Base-by-base conservation (phyloP, 1,284 basidiomycete genomes). In the Garcileccinum viscosum region DNA sequence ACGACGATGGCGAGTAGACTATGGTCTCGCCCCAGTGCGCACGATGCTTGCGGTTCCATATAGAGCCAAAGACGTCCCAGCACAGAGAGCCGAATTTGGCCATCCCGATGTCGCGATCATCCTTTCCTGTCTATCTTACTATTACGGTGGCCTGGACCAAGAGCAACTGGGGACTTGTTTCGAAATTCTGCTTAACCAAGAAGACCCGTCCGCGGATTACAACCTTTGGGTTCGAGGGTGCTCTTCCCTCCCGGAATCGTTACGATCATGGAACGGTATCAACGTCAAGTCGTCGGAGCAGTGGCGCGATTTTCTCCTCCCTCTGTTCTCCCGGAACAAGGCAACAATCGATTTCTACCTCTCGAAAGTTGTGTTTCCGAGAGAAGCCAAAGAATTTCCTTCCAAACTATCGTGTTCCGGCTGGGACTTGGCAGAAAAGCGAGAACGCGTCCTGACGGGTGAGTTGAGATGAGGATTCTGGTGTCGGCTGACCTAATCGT, bases 31-130 rank as follows among this genome's bases (percentile, higher is more conserved):
- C 65, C 74, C 71, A 5, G 69, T 38, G 12, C 84, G 87, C 6
- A 83, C 88, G 1, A 80, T 84, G 69, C 78, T 89, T 5, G 87
- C 88, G 0, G 87, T 88, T 0, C 87, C 87, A 2, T 88, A 87
- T 69, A 78, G 84, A 33, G 87, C 87, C 0, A 88, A 88, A 73
- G 88, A 89, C 67, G 78, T 84, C 2, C 87, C 87, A 0, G 79
- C 85, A 22, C 68, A 79, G 42, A 79, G 83, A 42, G 85, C 88
- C 27, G 87, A 89, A 59, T 89, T 89, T 68, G 87, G 86, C 1
- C 87, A 89, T 73, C 87, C 87, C 0, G 87, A 89, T 37, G 78
- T 88, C 30, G 80, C 82, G 1, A 77, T 88, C 63, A 69, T 79
- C 17, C 77, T 89, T 38, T 88, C 88, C 0, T 88, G 83, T 65